Evolutionary conservation across 306 rosid genomes (phyloP).

Genomic region (Quercus robur): DNA sequence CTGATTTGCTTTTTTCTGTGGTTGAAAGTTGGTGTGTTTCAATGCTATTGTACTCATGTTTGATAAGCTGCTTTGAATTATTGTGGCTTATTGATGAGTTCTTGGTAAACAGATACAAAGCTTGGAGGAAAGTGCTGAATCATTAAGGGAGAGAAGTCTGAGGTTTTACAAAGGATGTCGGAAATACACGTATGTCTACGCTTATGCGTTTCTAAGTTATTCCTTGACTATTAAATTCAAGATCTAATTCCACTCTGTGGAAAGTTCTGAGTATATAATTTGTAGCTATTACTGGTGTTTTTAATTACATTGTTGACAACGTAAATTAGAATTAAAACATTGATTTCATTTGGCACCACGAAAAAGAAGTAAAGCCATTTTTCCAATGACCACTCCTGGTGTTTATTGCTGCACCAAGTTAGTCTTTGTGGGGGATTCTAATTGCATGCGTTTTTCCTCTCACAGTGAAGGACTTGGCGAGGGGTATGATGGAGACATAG

Average conservation of each 20-base stretch:
- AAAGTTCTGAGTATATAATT: not conserved
- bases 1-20: not conserved
- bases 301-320: not conserved
- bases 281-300: not conserved
- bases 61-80: constrained; percentile 11
- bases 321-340: not conserved
- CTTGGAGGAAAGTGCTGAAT: constrained; percentile 98
- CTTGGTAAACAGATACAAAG: constrained; percentile 73
- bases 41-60: constrained; percentile 11
- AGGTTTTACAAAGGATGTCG: constrained; percentile 96
- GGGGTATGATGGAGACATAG: constrained; percentile 98
- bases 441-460: constrained; percentile 4
- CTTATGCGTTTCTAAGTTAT: not conserved
- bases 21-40: not conserved
- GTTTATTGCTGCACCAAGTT: not conserved
- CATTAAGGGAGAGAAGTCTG: constrained; percentile 88
- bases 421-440: constrained; percentile 21
- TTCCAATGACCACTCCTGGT: not conserved
- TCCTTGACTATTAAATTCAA: not conserved
- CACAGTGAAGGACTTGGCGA: constrained; percentile 97
- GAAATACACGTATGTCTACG: constrained; percentile 86
- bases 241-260: not conserved
- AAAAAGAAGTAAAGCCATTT: not conserved
- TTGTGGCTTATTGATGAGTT: constrained; percentile 20
- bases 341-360: not conserved